These are phyloP conservation scores for Cladophialophora carrionii DNA, from an alignment of 2,329 filamentous ascomycete species.

Conservation along the genomic window DNA sequence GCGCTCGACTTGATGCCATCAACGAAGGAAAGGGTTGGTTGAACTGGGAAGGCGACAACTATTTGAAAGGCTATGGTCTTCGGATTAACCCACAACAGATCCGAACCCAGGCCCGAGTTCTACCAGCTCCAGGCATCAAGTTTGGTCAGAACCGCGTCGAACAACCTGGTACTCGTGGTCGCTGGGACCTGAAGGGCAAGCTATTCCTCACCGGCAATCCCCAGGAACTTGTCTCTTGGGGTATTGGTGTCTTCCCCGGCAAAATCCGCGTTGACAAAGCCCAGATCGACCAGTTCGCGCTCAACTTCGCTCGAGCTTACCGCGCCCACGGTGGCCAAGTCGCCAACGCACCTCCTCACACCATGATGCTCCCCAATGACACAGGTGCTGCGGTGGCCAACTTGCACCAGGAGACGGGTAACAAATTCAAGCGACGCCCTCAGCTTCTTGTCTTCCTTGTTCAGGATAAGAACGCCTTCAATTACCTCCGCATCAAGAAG, in stretches of 20 bases:
- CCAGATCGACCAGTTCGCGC: slow-evolving; percentile 58
- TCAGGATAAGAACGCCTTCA: slow-evolving; percentile 67
- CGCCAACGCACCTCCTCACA: slow-evolving; percentile 50
- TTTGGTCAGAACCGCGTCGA: slow-evolving; percentile 57
- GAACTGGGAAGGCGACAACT: slow-evolving; percentile 69
- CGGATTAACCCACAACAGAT: slow-evolving; percentile 68
- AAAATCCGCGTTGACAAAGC: slow-evolving; percentile 52
- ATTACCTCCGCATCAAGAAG: slow-evolving; percentile 88
- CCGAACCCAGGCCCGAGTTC: slow-evolving; percentile 68
- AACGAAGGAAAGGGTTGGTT: slow-evolving; percentile 68
- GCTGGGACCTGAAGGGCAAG: slow-evolving; percentile 85
- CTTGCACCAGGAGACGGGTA: slow-evolving; percentile 60
- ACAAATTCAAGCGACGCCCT: slow-evolving; percentile 60
- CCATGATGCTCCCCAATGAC: slow-evolving; percentile 50
- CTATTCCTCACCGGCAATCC: slow-evolving; percentile 72
- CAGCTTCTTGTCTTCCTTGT: slow-evolving; percentile 82
- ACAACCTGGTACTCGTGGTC: slow-evolving; percentile 69
- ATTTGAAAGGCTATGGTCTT: slow-evolving; percentile 74
- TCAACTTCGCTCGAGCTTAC: slow-evolving; percentile 66
- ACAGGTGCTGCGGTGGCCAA: slow-evolving; percentile 59
- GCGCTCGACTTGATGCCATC: slow-evolving; percentile 69
- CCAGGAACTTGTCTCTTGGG: slow-evolving; percentile 71
- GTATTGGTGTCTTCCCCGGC: slow-evolving; percentile 67
- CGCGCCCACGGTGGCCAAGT: slow-evolving; percentile 64
- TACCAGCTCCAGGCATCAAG: slow-evolving; percentile 71